Base-by-base conservation (phyloP, 768 basidiomycete species). In the Mycena vitilis region DNA sequence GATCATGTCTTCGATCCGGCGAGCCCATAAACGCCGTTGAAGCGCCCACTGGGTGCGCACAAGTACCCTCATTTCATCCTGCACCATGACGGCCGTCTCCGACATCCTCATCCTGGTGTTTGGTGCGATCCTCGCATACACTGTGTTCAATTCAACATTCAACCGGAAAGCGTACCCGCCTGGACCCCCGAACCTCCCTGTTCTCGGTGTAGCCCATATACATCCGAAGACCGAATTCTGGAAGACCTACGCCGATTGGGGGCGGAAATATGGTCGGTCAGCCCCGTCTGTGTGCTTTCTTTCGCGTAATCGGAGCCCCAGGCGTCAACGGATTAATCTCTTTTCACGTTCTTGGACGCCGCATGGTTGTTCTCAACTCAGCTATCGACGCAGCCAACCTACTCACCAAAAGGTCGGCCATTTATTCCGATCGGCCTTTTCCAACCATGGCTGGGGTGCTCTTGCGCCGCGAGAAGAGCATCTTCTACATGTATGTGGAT, bases 221-320 rank as follows among this genome's bases (percentile, higher is more conserved):
- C 69, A 66, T 15, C 71, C 69, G 16, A 70, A 57, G 16, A 55
- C 44, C 13, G 66, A 73, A 49, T 67, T 67, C 47, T 83, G 81
- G 81, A 68, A 82, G 66, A 75, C 79, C 23, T 82, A 81, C 53
- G 20, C 77, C 0, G 72, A 79, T 30, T 84, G 83, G 83, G 81
- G 75, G 42, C 62, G 75, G 45, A 77, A 78, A 74, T 83, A 78
- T 60, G 81, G 81, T 71, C 30, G 10, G 20, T 42, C 6, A 18
- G 5, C n/a, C 11, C 13, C 36, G 13, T 16, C 18, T 51, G 22
- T 36, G 8, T 11, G 34, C 45, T 10, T 4, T 36, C 11, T 6
- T 13, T 18, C 10, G 0, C 22, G 22, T 47, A 12, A 42, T 3
- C 20, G 25, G 22, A 44, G 47, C 42, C 30, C 34, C 10, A 42